A percentile compares a stretch with the other conserved stretches of the same genome.
phyloP scores from a whole-genome alignment of 1,284 basidiomycete species.

The Phaffia rhodozyma region DNA sequence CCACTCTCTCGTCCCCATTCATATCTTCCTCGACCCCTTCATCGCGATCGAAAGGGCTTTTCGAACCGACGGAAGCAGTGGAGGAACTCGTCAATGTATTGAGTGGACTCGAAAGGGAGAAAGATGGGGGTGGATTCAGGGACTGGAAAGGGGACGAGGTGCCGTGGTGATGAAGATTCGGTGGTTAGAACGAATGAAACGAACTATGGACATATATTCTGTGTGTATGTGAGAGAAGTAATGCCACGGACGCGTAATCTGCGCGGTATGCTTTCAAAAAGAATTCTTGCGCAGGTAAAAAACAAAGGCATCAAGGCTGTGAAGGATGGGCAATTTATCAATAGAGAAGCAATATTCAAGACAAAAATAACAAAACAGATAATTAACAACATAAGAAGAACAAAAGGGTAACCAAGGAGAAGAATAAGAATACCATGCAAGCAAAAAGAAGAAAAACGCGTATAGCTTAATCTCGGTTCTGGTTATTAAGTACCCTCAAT shows the following conservation, averaged over 20 bases:
- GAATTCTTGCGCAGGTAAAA: too few species aligned
- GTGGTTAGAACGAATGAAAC: neutral
- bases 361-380: too few species aligned
- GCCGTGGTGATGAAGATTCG: conserved; percentile 29
- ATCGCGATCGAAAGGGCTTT: conserved; percentile 38
- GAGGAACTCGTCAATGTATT: conserved; percentile 48
- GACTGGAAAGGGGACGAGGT: conserved; percentile 55
- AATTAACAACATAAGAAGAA: too few species aligned
- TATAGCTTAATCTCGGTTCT: conserved; percentile 7
- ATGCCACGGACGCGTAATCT: too few species aligned
- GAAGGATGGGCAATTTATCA: too few species aligned
- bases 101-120: conserved; percentile 26
- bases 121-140: conserved; percentile 45
- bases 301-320: too few species aligned
- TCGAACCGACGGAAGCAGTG: conserved; percentile 52
- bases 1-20: conserved; percentile 28
- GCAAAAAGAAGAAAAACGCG: neutral
- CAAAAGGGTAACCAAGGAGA: too few species aligned
- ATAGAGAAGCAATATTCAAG: too few species aligned
- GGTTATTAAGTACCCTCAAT: conserved; percentile 25
- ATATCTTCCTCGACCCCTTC: conserved; percentile 26
- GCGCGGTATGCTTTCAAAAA: too few species aligned
- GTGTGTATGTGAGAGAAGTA: too few species aligned
- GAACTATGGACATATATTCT: too few species aligned
- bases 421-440: too few species aligned